Percentiles rank a stretch among this genome's conserved stretches.
Conservation (phyloP, 768 basidiomycete genomes). For the Termitomyces sp. region DNA sequence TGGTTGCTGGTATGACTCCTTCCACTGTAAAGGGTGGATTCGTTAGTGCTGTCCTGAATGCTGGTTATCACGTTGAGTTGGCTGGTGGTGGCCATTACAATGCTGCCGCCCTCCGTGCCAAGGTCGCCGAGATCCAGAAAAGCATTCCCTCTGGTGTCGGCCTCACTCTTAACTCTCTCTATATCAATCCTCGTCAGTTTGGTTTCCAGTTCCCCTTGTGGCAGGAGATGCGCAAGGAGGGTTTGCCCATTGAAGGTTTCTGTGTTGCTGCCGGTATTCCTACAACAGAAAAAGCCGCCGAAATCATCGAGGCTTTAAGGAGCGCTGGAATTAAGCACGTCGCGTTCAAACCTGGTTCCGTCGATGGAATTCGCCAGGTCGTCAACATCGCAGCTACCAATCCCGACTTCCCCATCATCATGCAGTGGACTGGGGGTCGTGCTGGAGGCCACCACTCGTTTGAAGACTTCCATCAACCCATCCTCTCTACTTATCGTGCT, state of each 20-base stretch:
- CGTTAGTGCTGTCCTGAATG: conserved; percentile 86
- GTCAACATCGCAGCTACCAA: conserved; percentile 92
- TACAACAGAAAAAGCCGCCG: conserved; percentile 92
- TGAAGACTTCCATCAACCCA: conserved; percentile 98
- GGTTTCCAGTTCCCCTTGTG: conserved; percentile 96
- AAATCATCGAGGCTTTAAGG: conserved; percentile 85
- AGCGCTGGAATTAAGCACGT: conserved; percentile 91
- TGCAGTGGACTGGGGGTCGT: conserved; percentile 99
- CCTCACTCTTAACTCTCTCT: conserved; percentile 89
- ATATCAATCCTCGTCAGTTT: conserved; percentile 98
- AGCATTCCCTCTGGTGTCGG: conserved; percentile 86
- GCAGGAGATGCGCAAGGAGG: conserved; percentile 96
- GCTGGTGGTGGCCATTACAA: conserved; percentile 99
- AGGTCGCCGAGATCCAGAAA: conserved; percentile 88
- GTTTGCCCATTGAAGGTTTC: conserved; percentile 96
- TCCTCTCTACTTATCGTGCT: conserved; percentile 81
- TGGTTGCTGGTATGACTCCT: conserved; percentile 99
- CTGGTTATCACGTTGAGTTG: conserved; percentile 94
- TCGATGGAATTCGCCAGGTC: conserved; percentile 97
- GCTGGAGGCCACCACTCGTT: conserved; percentile 98
- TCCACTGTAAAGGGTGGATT: conserved; percentile 95
- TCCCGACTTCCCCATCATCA: conserved; percentile 93
- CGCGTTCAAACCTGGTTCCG: conserved; percentile 96
- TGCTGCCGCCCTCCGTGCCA: conserved; percentile 77
- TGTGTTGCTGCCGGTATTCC: conserved; percentile 98